Conservation (phyloP, 176 grass and related monocot genomes). For the Oryza glumipatula region DNA sequence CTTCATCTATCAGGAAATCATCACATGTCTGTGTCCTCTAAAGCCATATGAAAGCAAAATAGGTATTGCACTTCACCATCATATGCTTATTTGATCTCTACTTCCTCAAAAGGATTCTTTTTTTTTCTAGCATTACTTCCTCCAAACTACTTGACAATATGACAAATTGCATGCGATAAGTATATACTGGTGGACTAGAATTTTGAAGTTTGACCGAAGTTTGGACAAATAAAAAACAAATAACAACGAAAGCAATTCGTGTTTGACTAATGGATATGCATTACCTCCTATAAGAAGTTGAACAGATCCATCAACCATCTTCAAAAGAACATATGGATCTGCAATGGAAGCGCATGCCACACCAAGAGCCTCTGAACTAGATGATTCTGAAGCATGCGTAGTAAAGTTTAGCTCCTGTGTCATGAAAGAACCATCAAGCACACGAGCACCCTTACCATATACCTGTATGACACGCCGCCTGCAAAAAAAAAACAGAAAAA, state of each 20-base stretch:
- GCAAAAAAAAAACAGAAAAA: conserved; percentile 37
- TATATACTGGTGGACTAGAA: neutral
- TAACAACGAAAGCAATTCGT: conserved; percentile 1
- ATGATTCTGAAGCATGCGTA: conserved; percentile 62
- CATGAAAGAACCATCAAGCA: conserved; percentile 99
- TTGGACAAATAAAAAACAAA: conserved; percentile 9
- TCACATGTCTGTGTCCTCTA: neutral
- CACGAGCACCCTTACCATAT: conserved; percentile 84
- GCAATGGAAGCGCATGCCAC: conserved; percentile 80
- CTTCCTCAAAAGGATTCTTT: neutral
- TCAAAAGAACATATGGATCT: conserved; percentile 88
- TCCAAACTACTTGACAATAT: conserved; percentile 6
- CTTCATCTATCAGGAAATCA: neutral
- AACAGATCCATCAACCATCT: conserved; percentile 91
- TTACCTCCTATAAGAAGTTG: conserved; percentile 94
- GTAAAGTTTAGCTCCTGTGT: conserved; percentile 89
- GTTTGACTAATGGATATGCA: neutral
- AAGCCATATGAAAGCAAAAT: neutral
- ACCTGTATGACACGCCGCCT: conserved; percentile 90
- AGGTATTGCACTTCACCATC: neutral
- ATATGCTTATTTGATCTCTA: conserved; percentile 12
- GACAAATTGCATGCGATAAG: neutral
- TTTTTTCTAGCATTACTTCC: conserved; percentile 4
- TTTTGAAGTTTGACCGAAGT: conserved; percentile 1
- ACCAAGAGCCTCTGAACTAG: conserved; percentile 69